These are phyloP conservation scores for Pseudofabraea citricarpa DNA, from an alignment of 2,329 filamentous ascomycete species.

Conservation along the genomic window DNA sequence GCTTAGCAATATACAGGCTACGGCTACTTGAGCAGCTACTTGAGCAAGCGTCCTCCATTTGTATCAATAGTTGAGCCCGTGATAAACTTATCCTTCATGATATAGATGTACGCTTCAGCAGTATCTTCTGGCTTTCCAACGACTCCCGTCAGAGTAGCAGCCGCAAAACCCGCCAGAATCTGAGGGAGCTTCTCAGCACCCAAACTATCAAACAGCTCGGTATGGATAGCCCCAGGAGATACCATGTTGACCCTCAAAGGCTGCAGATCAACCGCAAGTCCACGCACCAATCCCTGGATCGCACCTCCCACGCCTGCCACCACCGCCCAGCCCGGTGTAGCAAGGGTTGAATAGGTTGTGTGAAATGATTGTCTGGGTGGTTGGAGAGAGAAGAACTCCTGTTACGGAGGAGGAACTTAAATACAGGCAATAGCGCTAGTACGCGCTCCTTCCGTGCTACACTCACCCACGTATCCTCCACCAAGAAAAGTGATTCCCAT, in stretches of 20 bases:
- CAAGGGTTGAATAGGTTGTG: too few relatives aligned
- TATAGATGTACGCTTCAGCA: conserved; percentile 38
- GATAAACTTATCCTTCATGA: conserved; percentile 36
- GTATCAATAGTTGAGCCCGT: conserved; percentile 28
- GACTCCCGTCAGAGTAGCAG: conserved; percentile 14
- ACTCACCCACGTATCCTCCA: too few relatives aligned
- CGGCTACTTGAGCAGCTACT: too few relatives aligned
- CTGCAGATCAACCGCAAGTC: conserved; percentile 56
- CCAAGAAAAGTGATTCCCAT: too few relatives aligned
- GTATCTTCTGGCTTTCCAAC: conserved; percentile 30
- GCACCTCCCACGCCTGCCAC: conserved; percentile 44
- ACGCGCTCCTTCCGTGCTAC: too few relatives aligned
- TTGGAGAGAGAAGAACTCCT: too few relatives aligned
- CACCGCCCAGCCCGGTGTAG: conserved; percentile 37
- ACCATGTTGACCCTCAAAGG: conserved; percentile 62
- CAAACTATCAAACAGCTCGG: conserved; percentile 30
- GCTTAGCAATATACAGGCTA: too few relatives aligned
- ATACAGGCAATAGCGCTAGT: too few relatives aligned
- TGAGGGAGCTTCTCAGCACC: conserved; percentile 16
- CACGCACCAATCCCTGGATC: conserved; percentile 46
- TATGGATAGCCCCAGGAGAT: conserved; percentile 47
- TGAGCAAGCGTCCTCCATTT: conserved; percentile 5
- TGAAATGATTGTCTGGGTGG: too few relatives aligned
- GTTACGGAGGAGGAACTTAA: too few relatives aligned
- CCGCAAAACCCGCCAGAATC: conserved; percentile 29